These are phyloP conservation scores for Daldinia grandis DNA, from an alignment of 495 filamentous ascomycete genomes.

Conservation along the genomic window DNA sequence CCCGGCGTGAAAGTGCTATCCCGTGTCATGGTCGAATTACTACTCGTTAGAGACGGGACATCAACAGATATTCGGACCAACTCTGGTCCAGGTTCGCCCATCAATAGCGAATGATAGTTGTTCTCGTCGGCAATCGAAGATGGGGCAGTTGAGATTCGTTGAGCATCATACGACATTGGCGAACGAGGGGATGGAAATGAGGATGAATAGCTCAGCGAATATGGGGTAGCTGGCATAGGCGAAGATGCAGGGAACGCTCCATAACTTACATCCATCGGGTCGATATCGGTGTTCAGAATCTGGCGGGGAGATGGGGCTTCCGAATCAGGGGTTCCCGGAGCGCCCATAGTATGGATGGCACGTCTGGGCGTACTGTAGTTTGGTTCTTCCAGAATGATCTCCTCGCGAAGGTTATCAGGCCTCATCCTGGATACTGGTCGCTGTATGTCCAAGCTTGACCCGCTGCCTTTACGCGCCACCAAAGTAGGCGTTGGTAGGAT, in stretches of 20 bases:
- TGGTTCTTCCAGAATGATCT: constrained; percentile 54
- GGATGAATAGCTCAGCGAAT: constrained; percentile 60
- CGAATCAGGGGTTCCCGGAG: constrained; percentile 55
- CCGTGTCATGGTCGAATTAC: constrained; percentile 84
- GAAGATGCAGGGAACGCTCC: constrained; percentile 54
- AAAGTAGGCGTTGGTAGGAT: constrained; percentile 7
- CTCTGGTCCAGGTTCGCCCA: constrained; percentile 70
- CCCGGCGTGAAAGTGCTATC: constrained; percentile 57
- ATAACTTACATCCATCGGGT: constrained; percentile 59
- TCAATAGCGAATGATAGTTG: constrained; percentile 65
- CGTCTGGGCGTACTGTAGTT: constrained; percentile 35
- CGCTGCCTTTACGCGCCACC: constrained; percentile 53
- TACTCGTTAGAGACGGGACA: constrained; percentile 86
- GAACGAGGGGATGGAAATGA: constrained; percentile 66
- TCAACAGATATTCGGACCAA: constrained; percentile 76
- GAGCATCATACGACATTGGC: constrained; percentile 71
- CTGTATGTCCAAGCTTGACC: constrained; percentile 47
- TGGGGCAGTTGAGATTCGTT: constrained; percentile 73
- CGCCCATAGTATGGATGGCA: constrained; percentile 43
- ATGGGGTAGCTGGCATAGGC: constrained; percentile 61
- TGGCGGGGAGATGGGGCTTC: constrained; percentile 66
- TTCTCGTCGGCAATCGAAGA: constrained; percentile 76
- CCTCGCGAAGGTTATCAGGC: constrained; percentile 54
- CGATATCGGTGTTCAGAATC: constrained; percentile 62
- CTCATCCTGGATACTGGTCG: constrained; percentile 43